Base-by-base conservation (phyloP, 2,329 filamentous ascomycete genomes). In the Trichophyton benhamiae region DNA sequence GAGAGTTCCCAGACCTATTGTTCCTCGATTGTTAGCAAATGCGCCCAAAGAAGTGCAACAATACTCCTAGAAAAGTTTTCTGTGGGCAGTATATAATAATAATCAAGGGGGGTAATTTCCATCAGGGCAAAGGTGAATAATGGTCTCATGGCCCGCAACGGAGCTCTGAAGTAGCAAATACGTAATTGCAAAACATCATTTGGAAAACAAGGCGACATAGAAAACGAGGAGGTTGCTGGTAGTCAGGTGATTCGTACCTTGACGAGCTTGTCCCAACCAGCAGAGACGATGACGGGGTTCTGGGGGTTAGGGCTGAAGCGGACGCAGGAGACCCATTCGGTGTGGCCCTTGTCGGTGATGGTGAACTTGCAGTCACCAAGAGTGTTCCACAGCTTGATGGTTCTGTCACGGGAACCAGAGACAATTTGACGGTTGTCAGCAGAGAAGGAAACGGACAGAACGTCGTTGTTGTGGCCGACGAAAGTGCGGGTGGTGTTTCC, bases 131-230 rank as follows among this genome's bases (percentile, higher is more conserved):
- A 83, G 88, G 91, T 92, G 88, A 88, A 85, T 83, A 80, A 82
- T 95, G 86, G 89, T 99, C 92, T 99, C 94, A 97, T 96, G 79
- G 90, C 91, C 84, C 58, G 77, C 78, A 78, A 80, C 73, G 85
- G 55, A 41, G 90, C 91, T 99, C 94, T 96, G 92, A 97, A 99
- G 94, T 97, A 97, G 94, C 94, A 97, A 97, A 97, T 97, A 97
- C 91, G 90, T 91, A 75, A 44, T 85, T 88, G 86, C 84, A 88
- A 85, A 87, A 83, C 92, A 97, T 97, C 92, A 91, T 94, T 77
- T 85, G 81, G 81, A 76, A 58, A 64, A 61, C 27, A 59, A 58
- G 59, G 38, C 20, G 30, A 41, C 4, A 58, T 58, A 20, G 25
- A 58, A 48, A 17, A 13, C 20, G 13, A 25, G 33, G 22, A 48